These are phyloP conservation scores for Neoboletus subvelutipes DNA, from an alignment of 768 basidiomycete species.

Conservation along the genomic window DNA sequence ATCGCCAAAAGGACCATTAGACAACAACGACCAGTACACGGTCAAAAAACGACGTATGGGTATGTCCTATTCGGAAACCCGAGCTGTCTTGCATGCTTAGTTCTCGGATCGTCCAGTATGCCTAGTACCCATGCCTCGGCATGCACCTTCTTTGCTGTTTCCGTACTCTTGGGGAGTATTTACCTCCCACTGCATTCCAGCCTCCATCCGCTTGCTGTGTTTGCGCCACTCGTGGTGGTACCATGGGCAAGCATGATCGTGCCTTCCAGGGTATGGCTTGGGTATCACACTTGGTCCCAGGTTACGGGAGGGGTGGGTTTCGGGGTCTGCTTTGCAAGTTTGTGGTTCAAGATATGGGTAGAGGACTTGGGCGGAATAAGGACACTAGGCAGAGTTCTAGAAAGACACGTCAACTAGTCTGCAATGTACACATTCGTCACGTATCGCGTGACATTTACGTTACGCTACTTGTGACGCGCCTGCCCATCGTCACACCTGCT, in stretches of 20 bases:
- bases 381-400: conserved; percentile 20
- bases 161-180: conserved; percentile 53
- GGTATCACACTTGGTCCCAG: conserved; percentile 73
- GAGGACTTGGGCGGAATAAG: conserved; percentile 21
- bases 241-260: conserved; percentile 58
- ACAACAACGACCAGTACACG: conserved; percentile 58
- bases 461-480: conserved; percentile 25
- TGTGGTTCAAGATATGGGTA: conserved; percentile 64
- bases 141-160: conserved; percentile 64
- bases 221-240: conserved; percentile 47
- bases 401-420: background rate
- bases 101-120: conserved; percentile 51
- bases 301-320: conserved; percentile 58
- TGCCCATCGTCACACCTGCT: conserved; percentile 19
- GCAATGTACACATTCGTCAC: background rate
- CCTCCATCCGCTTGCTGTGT: conserved; percentile 37
- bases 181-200: conserved; percentile 60
- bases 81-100: background rate
- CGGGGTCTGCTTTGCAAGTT: conserved; percentile 50
- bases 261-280: conserved; percentile 70
- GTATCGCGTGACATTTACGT: conserved; percentile 27
- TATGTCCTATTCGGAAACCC: conserved; percentile 32
- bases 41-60: conserved; percentile 65
- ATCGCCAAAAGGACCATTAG: conserved; percentile 56
- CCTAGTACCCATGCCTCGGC: conserved; percentile 79